Percentiles rank a stretch among this genome's conserved stretches.
phyloP scores from a whole-genome alignment of 352 stramenopile genomes.

The Pythium folliculosum region DNA sequence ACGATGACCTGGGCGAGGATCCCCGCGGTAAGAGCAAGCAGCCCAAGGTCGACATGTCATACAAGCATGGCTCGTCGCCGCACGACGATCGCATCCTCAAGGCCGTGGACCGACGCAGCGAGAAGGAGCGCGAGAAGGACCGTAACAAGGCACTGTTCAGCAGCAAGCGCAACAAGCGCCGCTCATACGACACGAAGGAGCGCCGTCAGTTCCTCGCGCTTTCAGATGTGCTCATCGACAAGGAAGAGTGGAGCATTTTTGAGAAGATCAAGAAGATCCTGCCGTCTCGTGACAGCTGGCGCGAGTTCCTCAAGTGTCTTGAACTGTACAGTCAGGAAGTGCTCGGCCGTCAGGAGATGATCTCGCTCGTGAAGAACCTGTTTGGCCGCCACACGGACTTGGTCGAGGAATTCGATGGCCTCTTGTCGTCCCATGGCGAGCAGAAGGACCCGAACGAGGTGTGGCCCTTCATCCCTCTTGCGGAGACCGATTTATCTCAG shows the following conservation, averaged over 20 bases:
- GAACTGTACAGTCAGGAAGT: conserved; percentile 98
- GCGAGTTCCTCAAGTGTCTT: conserved; percentile 98
- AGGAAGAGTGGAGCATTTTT: conserved; percentile 93
- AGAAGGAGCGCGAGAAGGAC: conserved; percentile 81
- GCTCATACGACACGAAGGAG: conserved; percentile 72
- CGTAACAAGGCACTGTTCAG: conserved; percentile 75
- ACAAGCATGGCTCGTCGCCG: conserved; percentile 45
- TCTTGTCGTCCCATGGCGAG: conserved; percentile 75
- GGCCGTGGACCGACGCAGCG: conserved; percentile 54
- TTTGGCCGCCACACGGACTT: conserved; percentile 86
- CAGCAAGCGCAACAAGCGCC: conserved; percentile 70
- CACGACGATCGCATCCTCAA: conserved; percentile 61
- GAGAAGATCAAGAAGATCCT: conserved; percentile 94
- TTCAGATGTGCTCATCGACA: conserved; percentile 79
- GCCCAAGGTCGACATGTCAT: conserved; percentile 29
- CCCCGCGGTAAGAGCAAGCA: conserved; percentile 41
- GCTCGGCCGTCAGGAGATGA: conserved; percentile 88
- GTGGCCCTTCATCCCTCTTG: conserved; percentile 90
- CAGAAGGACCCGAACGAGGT: conserved; percentile 87
- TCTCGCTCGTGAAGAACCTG: conserved; percentile 87
- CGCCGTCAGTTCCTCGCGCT: conserved; percentile 72
- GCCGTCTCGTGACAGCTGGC: conserved; percentile 92
- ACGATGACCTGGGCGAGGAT: conserved; percentile 47
- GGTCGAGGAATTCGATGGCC: conserved; percentile 77
- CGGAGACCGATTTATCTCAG: conserved; percentile 91